These are phyloP conservation scores for Trematosphaeria pertusa DNA, from an alignment of 2,329 filamentous ascomycete genomes.

Conservation along the genomic window DNA sequence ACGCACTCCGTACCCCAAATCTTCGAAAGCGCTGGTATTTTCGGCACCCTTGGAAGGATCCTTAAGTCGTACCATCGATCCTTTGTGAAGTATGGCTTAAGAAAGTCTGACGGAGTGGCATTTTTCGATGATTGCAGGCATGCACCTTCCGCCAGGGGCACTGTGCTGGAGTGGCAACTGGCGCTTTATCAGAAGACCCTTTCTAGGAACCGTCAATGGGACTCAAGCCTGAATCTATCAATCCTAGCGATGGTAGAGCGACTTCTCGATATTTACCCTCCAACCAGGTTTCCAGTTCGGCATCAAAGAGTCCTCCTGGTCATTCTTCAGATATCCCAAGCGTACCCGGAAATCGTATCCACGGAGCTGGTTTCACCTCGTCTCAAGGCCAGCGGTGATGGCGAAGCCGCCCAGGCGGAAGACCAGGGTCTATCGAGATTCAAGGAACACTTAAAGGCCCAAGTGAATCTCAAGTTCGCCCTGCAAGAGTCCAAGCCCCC, in stretches of 20 bases:
- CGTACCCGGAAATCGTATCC: conserved; percentile 65
- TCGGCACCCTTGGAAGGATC: conserved; percentile 64
- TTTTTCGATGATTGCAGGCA: conserved; percentile 46
- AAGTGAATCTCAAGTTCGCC: conserved; percentile 49
- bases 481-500: conserved; percentile 47
- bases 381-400: conserved; percentile 1
- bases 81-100: conserved; percentile 46
- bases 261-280: conserved; percentile 38
- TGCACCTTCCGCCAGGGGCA: conserved; percentile 37
- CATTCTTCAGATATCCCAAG: conserved; percentile 54
- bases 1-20: conserved; percentile 59
- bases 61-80: conserved; percentile 67
- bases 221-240: conserved; percentile 32
- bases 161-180: conserved; percentile 54
- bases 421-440: conserved; percentile 46
- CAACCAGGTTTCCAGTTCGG: conserved; percentile 39
- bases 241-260: conserved; percentile 26
- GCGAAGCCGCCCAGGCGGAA: conserved; percentile 15
- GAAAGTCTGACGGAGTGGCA: conserved; percentile 59
- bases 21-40: conserved; percentile 61
- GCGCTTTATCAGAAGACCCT: conserved; percentile 34
- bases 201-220: conserved; percentile 39
- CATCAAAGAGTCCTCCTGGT: conserved; percentile 32
- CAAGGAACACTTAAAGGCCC: conserved; percentile 44
- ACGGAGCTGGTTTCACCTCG: conserved; percentile 12